Conservation (phyloP, 345 rosid genomes). For the Xanthoceras sorbifolium region DNA sequence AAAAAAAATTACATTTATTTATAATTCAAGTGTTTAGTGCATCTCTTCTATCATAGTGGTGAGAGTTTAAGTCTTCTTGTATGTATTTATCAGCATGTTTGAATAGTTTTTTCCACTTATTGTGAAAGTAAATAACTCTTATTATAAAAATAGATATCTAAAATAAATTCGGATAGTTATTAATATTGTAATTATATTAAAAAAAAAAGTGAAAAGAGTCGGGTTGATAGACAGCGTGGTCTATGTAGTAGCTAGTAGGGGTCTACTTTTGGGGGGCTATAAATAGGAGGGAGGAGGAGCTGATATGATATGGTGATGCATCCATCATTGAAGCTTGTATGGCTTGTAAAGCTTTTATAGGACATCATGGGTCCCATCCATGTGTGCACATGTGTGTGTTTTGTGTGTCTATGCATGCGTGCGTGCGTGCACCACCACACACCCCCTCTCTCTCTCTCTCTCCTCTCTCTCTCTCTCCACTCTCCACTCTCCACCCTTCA, state of each 20-base stretch:
- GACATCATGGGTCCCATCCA: constrained; percentile 37
- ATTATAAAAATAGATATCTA: too few relatives aligned
- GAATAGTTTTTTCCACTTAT: too few relatives aligned
- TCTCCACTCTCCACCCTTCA: not conserved
- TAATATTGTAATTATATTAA: too few relatives aligned
- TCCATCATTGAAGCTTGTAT: constrained; percentile 23
- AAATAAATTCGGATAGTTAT: too few relatives aligned
- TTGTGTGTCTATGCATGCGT: constrained; percentile 13
- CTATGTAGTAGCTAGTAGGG: not conserved
- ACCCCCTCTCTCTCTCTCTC: not conserved
- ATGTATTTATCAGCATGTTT: too few relatives aligned
- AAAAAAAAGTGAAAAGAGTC: too few relatives aligned
- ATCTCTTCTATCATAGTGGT: too few relatives aligned
- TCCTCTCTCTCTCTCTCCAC: not conserved
- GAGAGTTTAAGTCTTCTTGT: too few relatives aligned
- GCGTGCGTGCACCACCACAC: constrained; percentile 22
- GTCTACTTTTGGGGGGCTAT: not conserved
- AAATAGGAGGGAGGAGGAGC: not conserved
- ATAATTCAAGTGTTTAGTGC: too few relatives aligned
- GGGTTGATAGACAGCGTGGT: too few relatives aligned
- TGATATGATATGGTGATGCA: not conserved
- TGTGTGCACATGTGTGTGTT: constrained; percentile 38
- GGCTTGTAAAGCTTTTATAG: constrained; percentile 22
- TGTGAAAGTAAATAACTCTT: too few relatives aligned
- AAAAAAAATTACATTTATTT: too few relatives aligned